Evolutionary conservation across 768 basidiomycete species (phyloP).

Genomic region (Chalciporus pseudorubinellus): DNA sequence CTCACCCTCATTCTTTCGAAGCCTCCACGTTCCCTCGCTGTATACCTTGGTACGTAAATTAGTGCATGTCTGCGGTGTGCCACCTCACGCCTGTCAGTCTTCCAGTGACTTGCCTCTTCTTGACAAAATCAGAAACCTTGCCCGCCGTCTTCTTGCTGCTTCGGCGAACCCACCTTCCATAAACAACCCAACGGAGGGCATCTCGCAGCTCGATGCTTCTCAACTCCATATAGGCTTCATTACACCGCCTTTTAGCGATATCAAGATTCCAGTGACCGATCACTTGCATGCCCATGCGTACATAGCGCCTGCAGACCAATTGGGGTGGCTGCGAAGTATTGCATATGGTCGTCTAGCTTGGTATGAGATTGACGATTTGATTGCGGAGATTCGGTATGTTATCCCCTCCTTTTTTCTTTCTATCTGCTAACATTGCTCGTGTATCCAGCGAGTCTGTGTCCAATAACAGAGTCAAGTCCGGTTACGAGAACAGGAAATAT

Average conservation of each 20-base stretch:
- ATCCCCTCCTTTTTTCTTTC: constrained; percentile 18
- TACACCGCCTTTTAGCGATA: constrained; percentile 73
- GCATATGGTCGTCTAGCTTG: constrained; percentile 69
- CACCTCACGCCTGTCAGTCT: constrained; percentile 43
- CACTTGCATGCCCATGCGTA: constrained; percentile 56
- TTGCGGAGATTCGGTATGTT: constrained; percentile 79
- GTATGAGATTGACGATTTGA: constrained; percentile 75
- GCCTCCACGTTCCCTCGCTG: constrained; percentile 76
- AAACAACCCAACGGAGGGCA: constrained; percentile 19
- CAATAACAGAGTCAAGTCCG: constrained; percentile 19
- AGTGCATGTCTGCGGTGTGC: not conserved
- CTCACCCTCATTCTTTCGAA: constrained; percentile 28
- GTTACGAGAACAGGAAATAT: constrained; percentile 51
- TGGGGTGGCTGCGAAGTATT: constrained; percentile 72
- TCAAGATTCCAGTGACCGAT: constrained; percentile 60
- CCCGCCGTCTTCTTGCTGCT: constrained; percentile 52
- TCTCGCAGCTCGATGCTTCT: constrained; percentile 33
- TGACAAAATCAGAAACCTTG: constrained; percentile 57
- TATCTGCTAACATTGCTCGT: constrained; percentile 3
- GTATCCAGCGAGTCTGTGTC: constrained; percentile 50
- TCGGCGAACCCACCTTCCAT: constrained; percentile 13
- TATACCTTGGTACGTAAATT: constrained; percentile 59
- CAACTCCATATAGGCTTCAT: constrained; percentile 72
- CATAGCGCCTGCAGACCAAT: constrained; percentile 57
- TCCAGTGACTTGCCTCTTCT: constrained; percentile 75